These are phyloP conservation scores for Alliaria petiolata DNA, from an alignment of 345 rosid species.

Conservation along the genomic window DNA sequence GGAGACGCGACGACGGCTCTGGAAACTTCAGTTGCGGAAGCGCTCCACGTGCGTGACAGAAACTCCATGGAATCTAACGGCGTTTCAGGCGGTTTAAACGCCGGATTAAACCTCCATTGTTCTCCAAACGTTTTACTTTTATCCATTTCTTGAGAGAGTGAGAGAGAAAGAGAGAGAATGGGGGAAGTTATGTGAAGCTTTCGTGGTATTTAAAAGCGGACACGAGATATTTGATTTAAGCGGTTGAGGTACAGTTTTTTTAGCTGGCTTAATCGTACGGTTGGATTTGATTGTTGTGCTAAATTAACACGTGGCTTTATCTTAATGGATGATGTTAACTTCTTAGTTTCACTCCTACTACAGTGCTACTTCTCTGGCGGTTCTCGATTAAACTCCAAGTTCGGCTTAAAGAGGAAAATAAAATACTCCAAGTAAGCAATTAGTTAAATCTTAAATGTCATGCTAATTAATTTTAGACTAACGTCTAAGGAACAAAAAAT, in stretches of 20 bases:
- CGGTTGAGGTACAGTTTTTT: conserved; percentile 23
- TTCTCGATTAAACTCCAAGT: conserved; percentile 2
- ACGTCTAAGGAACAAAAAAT: too few relatives aligned
- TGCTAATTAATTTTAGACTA: too few relatives aligned
- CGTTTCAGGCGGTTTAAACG: conserved; percentile 81
- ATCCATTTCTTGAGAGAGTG: conserved; percentile 3
- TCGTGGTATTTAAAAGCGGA: conserved; percentile 32
- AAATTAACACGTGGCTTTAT: conserved; percentile 7
- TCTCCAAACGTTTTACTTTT: conserved; percentile 38
- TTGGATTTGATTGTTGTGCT: background rate
- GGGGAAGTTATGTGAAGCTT: conserved; percentile 31
- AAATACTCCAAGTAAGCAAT: background rate
- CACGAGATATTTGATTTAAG: background rate
- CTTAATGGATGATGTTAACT: background rate
- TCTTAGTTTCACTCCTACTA: background rate
- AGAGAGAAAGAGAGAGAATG: background rate
- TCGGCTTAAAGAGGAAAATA: background rate
- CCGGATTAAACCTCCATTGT: conserved; percentile 51
- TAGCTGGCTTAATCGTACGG: conserved; percentile 23
- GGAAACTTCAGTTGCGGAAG: conserved; percentile 78
- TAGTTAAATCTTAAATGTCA: too few relatives aligned
- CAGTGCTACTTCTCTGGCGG: background rate
- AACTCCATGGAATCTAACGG: conserved; percentile 96
- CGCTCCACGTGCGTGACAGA: conserved; percentile 91
- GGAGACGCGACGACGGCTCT: conserved; percentile 59